phyloP scores from a whole-genome alignment of 768 basidiomycete genomes.

The Mycena chlorophos region DNA sequence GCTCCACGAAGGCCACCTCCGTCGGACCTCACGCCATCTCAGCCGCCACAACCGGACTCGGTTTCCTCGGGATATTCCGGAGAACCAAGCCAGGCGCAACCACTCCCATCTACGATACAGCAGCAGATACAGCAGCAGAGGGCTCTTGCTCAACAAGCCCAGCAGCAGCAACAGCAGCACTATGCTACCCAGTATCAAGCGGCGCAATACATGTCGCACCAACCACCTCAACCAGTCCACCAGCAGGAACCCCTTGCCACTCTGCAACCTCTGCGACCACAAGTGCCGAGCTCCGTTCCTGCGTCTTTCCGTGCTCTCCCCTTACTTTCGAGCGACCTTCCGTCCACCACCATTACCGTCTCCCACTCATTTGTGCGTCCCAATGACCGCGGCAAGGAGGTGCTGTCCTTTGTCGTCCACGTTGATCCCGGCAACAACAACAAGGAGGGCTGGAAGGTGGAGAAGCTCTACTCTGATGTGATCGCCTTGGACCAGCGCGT shows the following conservation, averaged over 20 bases:
- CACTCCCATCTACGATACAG: slow-evolving; percentile 9
- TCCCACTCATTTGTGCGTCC: slow-evolving; percentile 82
- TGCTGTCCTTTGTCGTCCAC: slow-evolving; percentile 80
- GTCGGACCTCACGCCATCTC: slow-evolving; percentile 8
- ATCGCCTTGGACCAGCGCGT: slow-evolving; percentile 83
- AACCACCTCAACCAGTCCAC: not conserved
- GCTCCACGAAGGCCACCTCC: slow-evolving; percentile 4
- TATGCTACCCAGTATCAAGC: slow-evolving; percentile 12
- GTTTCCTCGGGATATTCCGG: not conserved
- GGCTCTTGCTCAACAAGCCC: slow-evolving; percentile 17
- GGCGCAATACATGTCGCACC: not conserved
- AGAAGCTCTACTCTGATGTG: slow-evolving; percentile 94
- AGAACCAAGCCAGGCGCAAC: slow-evolving; percentile 14
- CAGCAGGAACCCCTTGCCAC: slow-evolving; percentile 22
- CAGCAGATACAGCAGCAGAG: slow-evolving; percentile 27
- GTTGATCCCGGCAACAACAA: slow-evolving; percentile 69
- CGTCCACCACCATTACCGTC: slow-evolving; percentile 67
- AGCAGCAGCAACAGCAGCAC: slow-evolving; percentile 17
- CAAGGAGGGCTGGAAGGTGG: slow-evolving; percentile 79
- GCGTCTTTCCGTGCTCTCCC: slow-evolving; percentile 72
- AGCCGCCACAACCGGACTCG: slow-evolving; percentile 13
- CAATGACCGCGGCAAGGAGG: slow-evolving; percentile 90
- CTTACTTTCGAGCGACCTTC: slow-evolving; percentile 69
- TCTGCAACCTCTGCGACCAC: slow-evolving; percentile 26
- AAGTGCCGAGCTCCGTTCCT: slow-evolving; percentile 31